Base-by-base conservation (phyloP, 768 basidiomycete genomes). In the Lentinula aciculospora region DNA sequence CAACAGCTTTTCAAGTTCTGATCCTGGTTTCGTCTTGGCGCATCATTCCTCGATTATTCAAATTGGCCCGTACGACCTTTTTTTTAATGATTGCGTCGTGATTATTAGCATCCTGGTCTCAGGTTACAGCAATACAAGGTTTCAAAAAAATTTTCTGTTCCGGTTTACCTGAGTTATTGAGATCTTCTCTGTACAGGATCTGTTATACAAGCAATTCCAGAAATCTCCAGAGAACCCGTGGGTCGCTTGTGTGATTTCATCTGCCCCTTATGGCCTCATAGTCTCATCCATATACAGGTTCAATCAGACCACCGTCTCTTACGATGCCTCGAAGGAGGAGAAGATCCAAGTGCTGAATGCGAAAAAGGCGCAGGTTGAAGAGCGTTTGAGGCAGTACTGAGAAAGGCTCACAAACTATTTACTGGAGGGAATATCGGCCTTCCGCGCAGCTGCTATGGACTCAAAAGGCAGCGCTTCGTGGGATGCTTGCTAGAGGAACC, bases 221-320 rank as follows among this genome's bases (percentile, higher is more conserved):
- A 98, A 97, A 71, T 87, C 91, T 1, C 92, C 94, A 0, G 94
- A 97, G 61, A 97, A 97, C 71, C 91, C 94, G 94, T 95, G 73
- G 67, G 88, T 44, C 71, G 1, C 15, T 49, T 25, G 17, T 39
- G 19, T 34, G 28, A 31, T 44, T 3, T 29, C 39, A 15, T 42
- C 25, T 34, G 1, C 21, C 25, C 17, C 13, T 42, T 10, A 29
- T 4, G 1, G 25, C 8, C 6, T 15, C 23, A 56, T 23, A 17
- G 10, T 42, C 19, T 31, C n/a, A 32, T 13, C 10, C 29, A 44
- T 34, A 7, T 28, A 19, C 63, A 94, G 92, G 45, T 96, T 89
- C 77, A 96, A 96, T 70, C 94, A 96, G 71, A 76, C 75, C 0
- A 80, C 79, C 0, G 80, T 94, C 28, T 71, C 86, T 0, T 94